Base-by-base conservation (phyloP, 306 rosid genomes). In the Cyclanthera cordifolia region DNA sequence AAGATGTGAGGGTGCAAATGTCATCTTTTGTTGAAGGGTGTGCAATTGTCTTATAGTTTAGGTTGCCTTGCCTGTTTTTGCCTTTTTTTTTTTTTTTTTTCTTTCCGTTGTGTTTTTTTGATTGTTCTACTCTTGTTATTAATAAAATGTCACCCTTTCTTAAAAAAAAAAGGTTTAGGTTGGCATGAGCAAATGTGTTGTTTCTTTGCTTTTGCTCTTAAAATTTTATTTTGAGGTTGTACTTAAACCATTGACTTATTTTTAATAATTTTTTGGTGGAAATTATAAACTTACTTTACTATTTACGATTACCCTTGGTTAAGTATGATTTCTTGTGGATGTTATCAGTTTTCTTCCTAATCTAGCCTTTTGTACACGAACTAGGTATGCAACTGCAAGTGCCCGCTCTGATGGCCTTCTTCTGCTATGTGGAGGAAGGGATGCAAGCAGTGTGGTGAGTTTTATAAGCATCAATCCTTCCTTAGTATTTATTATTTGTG, bases 401-500 rank as follows among this genome's bases (percentile, higher is more conserved):
- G 99, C 99, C 72, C 96, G 99, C 71, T 94, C 99, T 46, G 99
- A 94, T 82, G 99, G 99, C 77, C 99, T 94, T 77, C 97, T 94
- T 48, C 86, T 94, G 78, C 99, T 94, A 51, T 94, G 99, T 61
- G 99, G 99, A 76, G 99, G 99, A 72, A 88, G 99, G 83, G 99
- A 94, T 75, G 97, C 95, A 76, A 90, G 80, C 80, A 90, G 97
- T 87, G 96, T 88, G 87, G 99, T 94, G 73, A 88, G 97, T 77
- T 75, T 63, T 70, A 57, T 15, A 53, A 28, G 12, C 20, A 20
- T 3, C 37, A 16, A 16, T 69, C 47, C 47, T 55, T 54, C 34
- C 16, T 52, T 34, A 41, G 25, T 55, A 1, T 52, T 55, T 14
- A 37, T 37, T 55, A 20, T 71, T 71, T 58, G 73, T 61, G 48